phyloP scores from a whole-genome alignment of 805 yeast species.

The Candida coquimbonensis region DNA sequence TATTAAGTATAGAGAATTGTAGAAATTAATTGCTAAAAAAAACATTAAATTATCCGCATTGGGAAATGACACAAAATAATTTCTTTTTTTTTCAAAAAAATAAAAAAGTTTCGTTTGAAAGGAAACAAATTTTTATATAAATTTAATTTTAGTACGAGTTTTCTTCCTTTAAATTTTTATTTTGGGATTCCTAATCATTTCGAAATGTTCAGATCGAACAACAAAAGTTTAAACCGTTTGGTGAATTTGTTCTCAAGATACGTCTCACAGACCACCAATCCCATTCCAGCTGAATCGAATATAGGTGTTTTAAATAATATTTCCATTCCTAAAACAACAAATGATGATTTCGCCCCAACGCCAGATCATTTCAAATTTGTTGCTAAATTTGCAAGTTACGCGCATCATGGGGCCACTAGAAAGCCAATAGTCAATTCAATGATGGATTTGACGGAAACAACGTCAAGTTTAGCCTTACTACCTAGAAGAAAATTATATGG shows the following conservation, averaged over 20 bases:
- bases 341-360: slow-evolving; percentile 4
- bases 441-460: slow-evolving; percentile 43
- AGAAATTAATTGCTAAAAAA: no score
- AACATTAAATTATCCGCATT: background rate
- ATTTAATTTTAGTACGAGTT: no score
- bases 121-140: background rate
- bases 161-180: no score
- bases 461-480: slow-evolving; percentile 34
- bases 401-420: slow-evolving; percentile 36
- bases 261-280: background rate
- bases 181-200: no score
- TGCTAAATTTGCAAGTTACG: slow-evolving; percentile 38
- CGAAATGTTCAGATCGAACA: background rate
- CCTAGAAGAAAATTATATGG: slow-evolving; percentile 48
- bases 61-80: slow-evolving; percentile 1
- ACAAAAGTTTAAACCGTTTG: background rate
- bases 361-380: slow-evolving; percentile 37
- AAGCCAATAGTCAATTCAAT: slow-evolving; percentile 39
- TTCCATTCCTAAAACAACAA: no score
- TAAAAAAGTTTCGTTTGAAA: background rate
- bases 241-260: background rate
- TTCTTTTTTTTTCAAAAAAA: background rate
- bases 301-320: background rate
- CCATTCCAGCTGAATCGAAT: background rate
- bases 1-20: no score